A percentile compares a stretch with the other conserved stretches of the same genome.
phyloP scores from a whole-genome alignment of 495 filamentous ascomycete species.

The Penicillium chermesinum region DNA sequence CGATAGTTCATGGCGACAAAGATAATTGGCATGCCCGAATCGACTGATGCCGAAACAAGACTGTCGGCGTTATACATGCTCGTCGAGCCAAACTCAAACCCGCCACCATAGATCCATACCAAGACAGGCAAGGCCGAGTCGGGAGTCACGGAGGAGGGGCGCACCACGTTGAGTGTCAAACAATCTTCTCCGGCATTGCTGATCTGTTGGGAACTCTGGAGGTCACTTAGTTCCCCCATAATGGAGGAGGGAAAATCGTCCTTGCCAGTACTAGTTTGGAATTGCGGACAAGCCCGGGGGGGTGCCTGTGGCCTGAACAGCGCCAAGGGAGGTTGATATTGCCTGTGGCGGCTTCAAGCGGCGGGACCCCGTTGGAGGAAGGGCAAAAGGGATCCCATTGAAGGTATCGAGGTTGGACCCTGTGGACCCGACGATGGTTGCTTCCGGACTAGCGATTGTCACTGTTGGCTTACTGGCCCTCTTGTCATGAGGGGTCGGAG shows the following conservation, averaged over 20 bases:
- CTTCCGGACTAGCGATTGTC: slow-evolving; percentile 43
- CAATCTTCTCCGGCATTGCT: slow-evolving; percentile 56
- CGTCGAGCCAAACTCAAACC: slow-evolving; percentile 57
- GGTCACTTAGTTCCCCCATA: slow-evolving; percentile 47
- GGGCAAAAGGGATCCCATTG: slow-evolving; percentile 62
- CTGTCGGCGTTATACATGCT: slow-evolving; percentile 54
- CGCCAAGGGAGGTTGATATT: slow-evolving; percentile 44
- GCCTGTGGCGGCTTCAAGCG: slow-evolving; percentile 56
- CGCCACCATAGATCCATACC: slow-evolving; percentile 66
- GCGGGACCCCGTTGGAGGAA: slow-evolving; percentile 52
- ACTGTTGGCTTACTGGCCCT: slow-evolving; percentile 27
- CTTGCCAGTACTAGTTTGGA: slow-evolving; percentile 38
- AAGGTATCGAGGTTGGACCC: slow-evolving; percentile 43
- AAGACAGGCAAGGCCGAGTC: slow-evolving; percentile 58
- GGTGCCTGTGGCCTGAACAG: slow-evolving; percentile 43
- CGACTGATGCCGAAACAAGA: slow-evolving; percentile 48
- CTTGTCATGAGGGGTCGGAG: slow-evolving; percentile 16
- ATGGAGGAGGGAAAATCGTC: slow-evolving; percentile 35
- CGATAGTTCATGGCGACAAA: slow-evolving; percentile 76
- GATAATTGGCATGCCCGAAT: slow-evolving; percentile 57
- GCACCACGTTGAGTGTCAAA: slow-evolving; percentile 58
- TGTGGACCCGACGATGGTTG: slow-evolving; percentile 47
- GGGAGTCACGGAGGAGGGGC: slow-evolving; percentile 50
- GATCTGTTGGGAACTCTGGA: slow-evolving; percentile 52
- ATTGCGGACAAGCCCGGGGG: slow-evolving; percentile 53